Conservation (phyloP, 1,284 basidiomycete species). For the Mycosarcoma maydis region DNA sequence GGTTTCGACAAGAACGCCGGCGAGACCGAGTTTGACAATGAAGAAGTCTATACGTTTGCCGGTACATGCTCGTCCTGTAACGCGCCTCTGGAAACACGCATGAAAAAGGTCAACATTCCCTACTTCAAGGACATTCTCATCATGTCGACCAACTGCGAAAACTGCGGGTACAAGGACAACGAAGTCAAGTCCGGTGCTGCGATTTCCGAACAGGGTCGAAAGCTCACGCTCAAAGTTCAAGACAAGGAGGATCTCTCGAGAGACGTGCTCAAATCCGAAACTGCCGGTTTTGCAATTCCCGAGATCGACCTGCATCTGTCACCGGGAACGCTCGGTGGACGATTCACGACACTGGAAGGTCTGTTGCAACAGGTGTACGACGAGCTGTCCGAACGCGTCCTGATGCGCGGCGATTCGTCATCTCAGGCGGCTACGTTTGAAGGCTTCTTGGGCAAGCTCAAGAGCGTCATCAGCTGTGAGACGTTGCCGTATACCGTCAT, state of each 20-base stretch:
- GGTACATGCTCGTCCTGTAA: constrained; percentile 90
- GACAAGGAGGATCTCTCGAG: constrained; percentile 92
- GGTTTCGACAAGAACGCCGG: constrained; percentile 63
- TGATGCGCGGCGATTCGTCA: constrained; percentile 77
- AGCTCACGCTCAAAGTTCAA: constrained; percentile 87
- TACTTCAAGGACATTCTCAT: constrained; percentile 99
- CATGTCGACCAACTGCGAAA: constrained; percentile 97
- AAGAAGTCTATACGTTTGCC: constrained; percentile 90
- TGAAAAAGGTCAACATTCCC: constrained; percentile 97
- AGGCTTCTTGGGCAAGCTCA: constrained; percentile 79
- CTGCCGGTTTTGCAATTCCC: constrained; percentile 87
- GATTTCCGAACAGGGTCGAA: constrained; percentile 84
- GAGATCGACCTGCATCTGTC: constrained; percentile 93
- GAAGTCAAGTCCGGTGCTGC: constrained; percentile 95
- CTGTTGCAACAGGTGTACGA: constrained; percentile 94
- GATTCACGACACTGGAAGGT: constrained; percentile 97
- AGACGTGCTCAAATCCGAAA: constrained; percentile 78
- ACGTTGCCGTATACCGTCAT: constrained; percentile 76
- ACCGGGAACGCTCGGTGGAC: constrained; percentile 94
- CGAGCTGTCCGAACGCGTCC: constrained; percentile 90
- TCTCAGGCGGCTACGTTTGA: constrained; percentile 48
- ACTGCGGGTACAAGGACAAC: constrained; percentile 95
- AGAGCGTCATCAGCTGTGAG: constrained; percentile 58
- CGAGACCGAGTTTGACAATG: constrained; percentile 70
- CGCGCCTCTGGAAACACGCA: constrained; percentile 82